Evolutionary conservation across 345 rosid species (phyloP).

Genomic region (Toxicodendron radicans): DNA sequence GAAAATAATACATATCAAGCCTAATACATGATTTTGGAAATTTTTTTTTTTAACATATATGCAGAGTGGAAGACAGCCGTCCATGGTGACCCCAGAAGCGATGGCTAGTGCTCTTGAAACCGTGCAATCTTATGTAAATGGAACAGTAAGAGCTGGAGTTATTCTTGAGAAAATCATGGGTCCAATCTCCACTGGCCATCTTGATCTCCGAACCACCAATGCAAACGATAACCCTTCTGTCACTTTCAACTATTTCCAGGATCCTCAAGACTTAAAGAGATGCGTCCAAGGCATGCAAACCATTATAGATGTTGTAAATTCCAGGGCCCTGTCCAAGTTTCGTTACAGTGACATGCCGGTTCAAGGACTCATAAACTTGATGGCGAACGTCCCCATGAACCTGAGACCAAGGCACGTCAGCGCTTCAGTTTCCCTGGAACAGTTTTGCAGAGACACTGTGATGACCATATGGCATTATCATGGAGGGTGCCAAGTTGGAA

Average conservation of each 20-base stretch:
- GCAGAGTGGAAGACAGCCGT: conserved; percentile 30
- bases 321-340: conserved; percentile 49
- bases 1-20: not conserved
- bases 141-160: conserved; percentile 44
- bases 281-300: conserved; percentile 63
- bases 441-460: conserved; percentile 63
- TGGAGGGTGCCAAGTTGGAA: conserved; percentile 69
- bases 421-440: conserved; percentile 45
- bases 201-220: conserved; percentile 49
- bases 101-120: conserved; percentile 37
- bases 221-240: conserved; percentile 63
- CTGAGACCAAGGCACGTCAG: conserved; percentile 48
- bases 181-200: conserved; percentile 64
- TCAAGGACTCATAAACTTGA: conserved; percentile 35
- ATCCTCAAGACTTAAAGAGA: conserved; percentile 55
- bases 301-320: conserved; percentile 47
- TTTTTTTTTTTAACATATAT: not conserved
- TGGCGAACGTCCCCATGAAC: conserved; percentile 53
- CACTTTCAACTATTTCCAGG: conserved; percentile 69
- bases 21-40: not conserved
- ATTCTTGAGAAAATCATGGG: conserved; percentile 52
- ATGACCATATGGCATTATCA: conserved; percentile 76
- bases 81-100: conserved; percentile 24
- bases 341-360: conserved; percentile 39
- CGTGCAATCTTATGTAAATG: conserved; percentile 31